Evolutionary conservation across 768 basidiomycete genomes (phyloP), one percentile per base, ranked within the genome.

Genomic region (Mycena pura): DNA sequence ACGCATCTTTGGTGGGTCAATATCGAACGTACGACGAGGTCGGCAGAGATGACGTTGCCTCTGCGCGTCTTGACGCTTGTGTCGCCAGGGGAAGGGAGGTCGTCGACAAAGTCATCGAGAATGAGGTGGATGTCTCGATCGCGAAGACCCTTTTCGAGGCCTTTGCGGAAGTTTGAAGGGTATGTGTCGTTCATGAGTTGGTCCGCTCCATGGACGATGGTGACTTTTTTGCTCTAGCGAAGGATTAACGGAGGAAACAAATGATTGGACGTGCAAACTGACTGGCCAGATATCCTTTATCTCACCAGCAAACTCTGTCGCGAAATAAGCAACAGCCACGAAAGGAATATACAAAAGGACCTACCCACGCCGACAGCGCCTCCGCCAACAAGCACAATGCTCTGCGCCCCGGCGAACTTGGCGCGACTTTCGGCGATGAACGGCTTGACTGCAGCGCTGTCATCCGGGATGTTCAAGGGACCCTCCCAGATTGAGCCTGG

Each of bases 401-500:
- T 73, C 22, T 74, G 68, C n/a, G 81, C 78, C 5, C 69, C 62
- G 43, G 68, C 66, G 45, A 83, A 78, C 39, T 75, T 75, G 14
- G 66, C 60, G 34, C 76, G 73, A 69, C 74, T 77, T 0, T 62
- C 52, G 3, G 65, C 58, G 17, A 80, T 54, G 45, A 69, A 74
- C 8, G 65, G 63, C 27, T 67, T 21, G 3, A 71, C 63, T 15
- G 72, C 75, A 11, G 68, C 63, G 39, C 71, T 71, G 8, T 57
- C 67, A 10, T 75, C 69, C 0, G 85, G 86, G 47, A 88, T 72
- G 15, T 73, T 70, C 41, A 84, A 43, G 0, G 84, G 82, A 0
- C 83, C 86, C 13, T 73, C 68, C 85, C 85, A 91, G 5, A 63
- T 72, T 38, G 78, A 80, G 1, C 90, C 90, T 2, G 88, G 77